Base-by-base conservation (phyloP, 164 flowering plant species). In the Protea cynaroides region DNA sequence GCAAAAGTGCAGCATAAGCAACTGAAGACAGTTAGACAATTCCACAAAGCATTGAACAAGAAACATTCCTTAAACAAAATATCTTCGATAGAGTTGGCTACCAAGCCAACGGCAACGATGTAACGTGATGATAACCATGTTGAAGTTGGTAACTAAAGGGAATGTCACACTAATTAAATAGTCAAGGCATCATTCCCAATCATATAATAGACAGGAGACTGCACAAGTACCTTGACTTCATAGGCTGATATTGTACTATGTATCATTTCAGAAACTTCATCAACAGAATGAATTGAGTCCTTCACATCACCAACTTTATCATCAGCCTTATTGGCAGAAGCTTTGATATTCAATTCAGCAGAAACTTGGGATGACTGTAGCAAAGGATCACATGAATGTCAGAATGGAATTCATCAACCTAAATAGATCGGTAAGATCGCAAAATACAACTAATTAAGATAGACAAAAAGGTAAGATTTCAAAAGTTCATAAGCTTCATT, bases 191-290 rank as follows among this genome's bases (percentile, higher is more conserved):
- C 1, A 22, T 7, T 7, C 37, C 25, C 37, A 24, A 10, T 7
- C 47, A 47, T 15, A 37, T 25, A 36, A 38, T 56, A n/a, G 56
- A 57, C 8, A 34, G 8, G 34, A 51, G 24, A 59, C 12, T 58
- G 49, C 7, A 63, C 67, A 59, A 52, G 64, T 72, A 88, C 99
- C 94, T 95, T 90, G 40, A 75, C 76, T 78, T 84, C 99, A 75
- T 83, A 95, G 8, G 76, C 77, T 58, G 94, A 88, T 69, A 95
- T 72, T 21, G 97, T 95, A 71, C 61, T 76, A 38, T 75, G 87
- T 66, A 95, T 82, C 96, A 95, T 89, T 22, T 79, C 92, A 68
- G 94, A 79, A 73, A 92, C 96, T 84, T 95, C 99, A 76, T 92
- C 97, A 70, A 95, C 87, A 75, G 96, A 86, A 88, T 92, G 98